phyloP scores from a whole-genome alignment of 495 filamentous ascomycete species.

The Peziza echinospora region DNA sequence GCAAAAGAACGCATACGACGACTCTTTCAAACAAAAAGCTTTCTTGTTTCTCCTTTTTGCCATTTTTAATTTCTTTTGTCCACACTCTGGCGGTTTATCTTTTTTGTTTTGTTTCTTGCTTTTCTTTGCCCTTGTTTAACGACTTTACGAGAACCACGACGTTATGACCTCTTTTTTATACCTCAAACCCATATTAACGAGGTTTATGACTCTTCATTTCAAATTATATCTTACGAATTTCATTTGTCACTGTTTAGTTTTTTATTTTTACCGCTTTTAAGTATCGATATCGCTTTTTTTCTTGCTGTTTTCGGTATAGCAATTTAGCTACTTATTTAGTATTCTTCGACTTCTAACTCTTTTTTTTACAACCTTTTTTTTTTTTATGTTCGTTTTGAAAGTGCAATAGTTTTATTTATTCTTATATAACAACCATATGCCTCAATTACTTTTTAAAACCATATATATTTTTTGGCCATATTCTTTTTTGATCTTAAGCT shows the following conservation, averaged over 20 bases:
- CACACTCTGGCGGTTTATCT: constrained; percentile 17
- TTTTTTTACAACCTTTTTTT: constrained; percentile 4
- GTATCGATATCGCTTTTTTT: too few species aligned
- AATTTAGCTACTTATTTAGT: too few species aligned
- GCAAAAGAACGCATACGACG: constrained; percentile 7
- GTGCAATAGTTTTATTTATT: neutral
- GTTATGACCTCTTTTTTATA: constrained; percentile 13
- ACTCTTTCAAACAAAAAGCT: constrained; percentile 9
- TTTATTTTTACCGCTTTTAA: too few species aligned
- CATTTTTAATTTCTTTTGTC: constrained; percentile 10
- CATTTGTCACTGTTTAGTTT: too few species aligned
- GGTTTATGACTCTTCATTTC: too few species aligned
- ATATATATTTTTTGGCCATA: too few species aligned
- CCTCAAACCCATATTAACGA: too few species aligned
- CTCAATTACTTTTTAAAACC: too few species aligned
- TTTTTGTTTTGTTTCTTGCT: constrained; percentile 13
- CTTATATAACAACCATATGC: neutral
- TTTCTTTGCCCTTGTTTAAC: constrained; percentile 8
- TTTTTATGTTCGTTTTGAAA: constrained; percentile 18
- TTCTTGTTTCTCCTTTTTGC: constrained; percentile 13
- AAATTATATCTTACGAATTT: too few species aligned
- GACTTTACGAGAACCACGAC: constrained; percentile 14
- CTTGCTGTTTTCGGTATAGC: too few species aligned
- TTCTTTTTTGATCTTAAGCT: too few species aligned
- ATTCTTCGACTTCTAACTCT: too few species aligned